Evolutionary conservation across 139 green algal genomes (phyloP).

Genomic region (Zygnema cylindricum): DNA sequence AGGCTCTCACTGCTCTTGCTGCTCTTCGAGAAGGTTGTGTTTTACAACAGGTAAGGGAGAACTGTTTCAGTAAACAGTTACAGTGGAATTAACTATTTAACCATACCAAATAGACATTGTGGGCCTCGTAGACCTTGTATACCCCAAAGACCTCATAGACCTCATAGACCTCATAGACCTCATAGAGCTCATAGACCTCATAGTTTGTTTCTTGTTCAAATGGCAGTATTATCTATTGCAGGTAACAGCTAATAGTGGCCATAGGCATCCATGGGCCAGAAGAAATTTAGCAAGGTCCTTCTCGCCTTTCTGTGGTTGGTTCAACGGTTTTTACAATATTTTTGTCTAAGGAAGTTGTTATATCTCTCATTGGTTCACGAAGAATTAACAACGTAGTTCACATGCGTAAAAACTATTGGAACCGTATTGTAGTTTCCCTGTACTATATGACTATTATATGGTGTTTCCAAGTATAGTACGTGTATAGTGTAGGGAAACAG

Average conservation of each 20-base stretch:
- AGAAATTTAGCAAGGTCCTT: too few relatives aligned
- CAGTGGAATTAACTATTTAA: background rate
- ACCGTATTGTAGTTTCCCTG: background rate
- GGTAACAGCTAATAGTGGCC: too few relatives aligned
- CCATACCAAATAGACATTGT: background rate
- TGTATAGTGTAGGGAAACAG: background rate
- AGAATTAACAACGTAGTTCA: too few relatives aligned
- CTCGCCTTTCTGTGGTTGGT: too few relatives aligned
- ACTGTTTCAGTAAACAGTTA: background rate
- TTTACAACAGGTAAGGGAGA: constrained; percentile 18
- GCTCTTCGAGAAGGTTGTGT: constrained; percentile 33
- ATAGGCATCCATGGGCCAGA: too few relatives aligned
- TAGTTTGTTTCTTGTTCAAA: background rate
- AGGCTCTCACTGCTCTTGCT: background rate
- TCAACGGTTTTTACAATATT: too few relatives aligned
- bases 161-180: background rate
- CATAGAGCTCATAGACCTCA: background rate
- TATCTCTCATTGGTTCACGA: too few relatives aligned
- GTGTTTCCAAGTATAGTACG: background rate
- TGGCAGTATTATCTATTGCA: background rate
- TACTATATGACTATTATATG: background rate
- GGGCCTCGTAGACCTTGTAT: background rate
- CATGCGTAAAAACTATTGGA: background rate
- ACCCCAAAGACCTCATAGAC: background rate
- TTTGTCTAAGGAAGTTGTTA: too few relatives aligned